phyloP scores from a whole-genome alignment of 169 alveolate genomes.

The Plasmodium cynomolgi region DNA sequence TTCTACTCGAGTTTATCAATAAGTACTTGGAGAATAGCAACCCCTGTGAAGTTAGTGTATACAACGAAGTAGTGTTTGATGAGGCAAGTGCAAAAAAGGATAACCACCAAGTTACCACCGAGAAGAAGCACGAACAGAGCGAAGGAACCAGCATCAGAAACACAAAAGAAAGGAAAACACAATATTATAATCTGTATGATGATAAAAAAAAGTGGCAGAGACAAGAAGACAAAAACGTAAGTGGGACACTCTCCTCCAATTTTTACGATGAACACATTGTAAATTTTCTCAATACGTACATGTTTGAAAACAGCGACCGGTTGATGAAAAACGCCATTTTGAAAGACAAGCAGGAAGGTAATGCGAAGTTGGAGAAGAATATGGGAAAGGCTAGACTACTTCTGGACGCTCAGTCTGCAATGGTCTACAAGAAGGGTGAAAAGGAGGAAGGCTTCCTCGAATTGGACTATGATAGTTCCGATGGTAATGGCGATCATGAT shows the following conservation, averaged over 20 bases:
- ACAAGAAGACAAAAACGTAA: background rate
- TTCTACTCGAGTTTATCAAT: conserved; percentile 30
- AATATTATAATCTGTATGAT: conserved; percentile 14
- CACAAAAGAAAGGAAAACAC: background rate
- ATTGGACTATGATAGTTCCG: background rate
- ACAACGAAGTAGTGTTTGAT: conserved; percentile 32
- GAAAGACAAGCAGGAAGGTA: conserved; percentile 1
- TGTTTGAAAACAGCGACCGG: conserved; percentile 4
- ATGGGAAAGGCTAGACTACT: background rate
- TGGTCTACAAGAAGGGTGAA: background rate
- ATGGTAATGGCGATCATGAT: background rate
- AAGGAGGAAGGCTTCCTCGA: background rate
- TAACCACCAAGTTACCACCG: background rate
- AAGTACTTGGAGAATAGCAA: conserved; percentile 41
- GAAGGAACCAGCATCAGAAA: background rate
- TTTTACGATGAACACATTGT: conserved; percentile 19
- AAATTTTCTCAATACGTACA: conserved; percentile 35
- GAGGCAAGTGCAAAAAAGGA: background rate
- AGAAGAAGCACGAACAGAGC: background rate
- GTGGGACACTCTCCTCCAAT: background rate
- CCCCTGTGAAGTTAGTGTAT: conserved; percentile 19
- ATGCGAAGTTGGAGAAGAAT: background rate
- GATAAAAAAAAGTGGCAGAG: conserved; percentile 6
- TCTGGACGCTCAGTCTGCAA: background rate
- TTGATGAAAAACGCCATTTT: conserved; percentile 17